Evolutionary conservation across 352 stramenopile species (phyloP).

Genomic region (Phytophthora parvispora): DNA sequence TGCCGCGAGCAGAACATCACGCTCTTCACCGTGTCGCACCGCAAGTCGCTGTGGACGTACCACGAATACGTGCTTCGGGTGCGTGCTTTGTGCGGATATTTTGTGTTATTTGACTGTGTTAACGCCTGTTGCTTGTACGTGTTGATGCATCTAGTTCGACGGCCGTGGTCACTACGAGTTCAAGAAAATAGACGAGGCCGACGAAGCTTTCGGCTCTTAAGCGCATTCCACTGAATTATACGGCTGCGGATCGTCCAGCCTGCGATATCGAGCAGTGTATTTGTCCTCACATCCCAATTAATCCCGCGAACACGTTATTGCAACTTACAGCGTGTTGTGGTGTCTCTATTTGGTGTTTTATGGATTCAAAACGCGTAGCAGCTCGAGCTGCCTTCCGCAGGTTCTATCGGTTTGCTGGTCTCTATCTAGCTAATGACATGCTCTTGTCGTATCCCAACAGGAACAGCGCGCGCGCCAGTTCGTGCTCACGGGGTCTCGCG

Average conservation of each 20-base stretch:
- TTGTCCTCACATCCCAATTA: slow-evolving; percentile 16
- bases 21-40: slow-evolving; percentile 93
- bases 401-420: slow-evolving; percentile 13
- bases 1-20: slow-evolving; percentile 92
- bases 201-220: slow-evolving; percentile 85
- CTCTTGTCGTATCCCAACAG: slow-evolving; percentile 53
- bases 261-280: slow-evolving; percentile 11
- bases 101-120: neutral
- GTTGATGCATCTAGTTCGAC: slow-evolving; percentile 71
- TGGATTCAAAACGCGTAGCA: slow-evolving; percentile 19
- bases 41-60: slow-evolving; percentile 92
- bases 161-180: slow-evolving; percentile 88
- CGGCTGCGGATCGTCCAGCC: neutral
- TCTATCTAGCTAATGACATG: slow-evolving; percentile 35
- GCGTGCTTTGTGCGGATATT: slow-evolving; percentile 28
- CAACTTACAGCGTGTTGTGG: slow-evolving; percentile 11
- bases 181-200: slow-evolving; percentile 84
- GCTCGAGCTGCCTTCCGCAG: neutral
- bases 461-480: slow-evolving; percentile 39
- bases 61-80: slow-evolving; percentile 89
- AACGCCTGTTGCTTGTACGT: slow-evolving; percentile 1
- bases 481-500: slow-evolving; percentile 8
- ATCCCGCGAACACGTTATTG: slow-evolving; percentile 11
- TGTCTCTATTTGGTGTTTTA: slow-evolving; percentile 25
- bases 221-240: slow-evolving; percentile 3